Conservation (phyloP, 1,284 basidiomycete species). For the Apiotrichum gracile region DNA sequence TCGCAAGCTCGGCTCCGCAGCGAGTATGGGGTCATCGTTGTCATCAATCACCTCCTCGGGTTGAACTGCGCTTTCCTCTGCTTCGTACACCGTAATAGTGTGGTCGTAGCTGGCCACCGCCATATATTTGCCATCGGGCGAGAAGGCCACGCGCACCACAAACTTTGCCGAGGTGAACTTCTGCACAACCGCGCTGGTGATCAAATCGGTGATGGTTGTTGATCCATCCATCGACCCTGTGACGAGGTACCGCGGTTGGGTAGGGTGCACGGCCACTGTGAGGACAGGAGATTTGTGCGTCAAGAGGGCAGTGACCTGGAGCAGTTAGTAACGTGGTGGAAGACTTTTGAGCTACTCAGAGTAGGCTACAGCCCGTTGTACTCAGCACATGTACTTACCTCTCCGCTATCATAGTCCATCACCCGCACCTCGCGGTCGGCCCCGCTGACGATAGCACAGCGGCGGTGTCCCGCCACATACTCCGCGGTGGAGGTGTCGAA, state of each 20-base stretch:
- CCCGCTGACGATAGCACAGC: conserved; percentile 64
- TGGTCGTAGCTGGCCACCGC: conserved; percentile 46
- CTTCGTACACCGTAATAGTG: conserved; percentile 38
- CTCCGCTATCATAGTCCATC: conserved; percentile 69
- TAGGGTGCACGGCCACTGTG: conserved; percentile 41
- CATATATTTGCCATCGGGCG: conserved; percentile 33
- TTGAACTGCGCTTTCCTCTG: conserved; percentile 14
- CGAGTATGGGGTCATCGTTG: conserved; percentile 31
- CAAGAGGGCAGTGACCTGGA: conserved; percentile 35
- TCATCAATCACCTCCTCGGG: conserved; percentile 29
- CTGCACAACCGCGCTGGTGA: conserved; percentile 36
- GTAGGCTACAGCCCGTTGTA: neutral
- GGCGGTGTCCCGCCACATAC: conserved; percentile 21
- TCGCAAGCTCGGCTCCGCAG: conserved; percentile 32
- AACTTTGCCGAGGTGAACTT: conserved; percentile 41
- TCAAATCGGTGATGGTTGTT: conserved; percentile 37
- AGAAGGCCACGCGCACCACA: conserved; percentile 43
- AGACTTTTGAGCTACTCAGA: neutral
- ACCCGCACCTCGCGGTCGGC: conserved; percentile 74
- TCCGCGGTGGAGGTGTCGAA: conserved; percentile 41
- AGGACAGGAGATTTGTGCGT: conserved; percentile 44
- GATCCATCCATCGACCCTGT: conserved; percentile 46
- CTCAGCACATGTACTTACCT: conserved; percentile 41
- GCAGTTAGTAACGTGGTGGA: neutral
- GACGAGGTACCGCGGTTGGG: conserved; percentile 37